Conservation (phyloP, 1,139 yeast genomes). For the Magnusiomyces sp. region DNA sequence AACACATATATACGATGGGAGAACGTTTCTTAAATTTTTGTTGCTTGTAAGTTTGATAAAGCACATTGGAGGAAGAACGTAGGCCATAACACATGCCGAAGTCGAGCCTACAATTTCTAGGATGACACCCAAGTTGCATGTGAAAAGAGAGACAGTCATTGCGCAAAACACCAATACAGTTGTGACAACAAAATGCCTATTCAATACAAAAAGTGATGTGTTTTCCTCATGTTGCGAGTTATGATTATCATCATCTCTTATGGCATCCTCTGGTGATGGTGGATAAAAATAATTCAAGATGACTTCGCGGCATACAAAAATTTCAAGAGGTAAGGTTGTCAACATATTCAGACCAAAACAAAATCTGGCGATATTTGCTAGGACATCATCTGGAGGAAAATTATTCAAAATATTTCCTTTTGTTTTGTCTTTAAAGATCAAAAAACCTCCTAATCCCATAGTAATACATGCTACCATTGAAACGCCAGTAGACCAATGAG, state of each 20-base stretch:
- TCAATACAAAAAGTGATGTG: too few species aligned
- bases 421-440: constrained; percentile 67
- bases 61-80: constrained; percentile 82
- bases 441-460: constrained; percentile 74
- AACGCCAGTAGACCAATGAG: constrained; percentile 76
- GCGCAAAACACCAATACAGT: constrained; percentile 57
- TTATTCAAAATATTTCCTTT: constrained; percentile 84
- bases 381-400: constrained; percentile 60
- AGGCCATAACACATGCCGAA: constrained; percentile 88
- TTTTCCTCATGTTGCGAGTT: too few species aligned
- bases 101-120: constrained; percentile 88
- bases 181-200: constrained; percentile 55
- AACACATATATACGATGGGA: constrained; percentile 56
- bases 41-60: constrained; percentile 53
- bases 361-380: constrained; percentile 75
- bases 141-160: constrained; percentile 66
- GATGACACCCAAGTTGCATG: constrained; percentile 84
- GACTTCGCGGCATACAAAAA: constrained; percentile 85
- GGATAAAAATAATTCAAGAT: constrained; percentile 52
- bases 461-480: constrained; percentile 72
- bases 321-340: constrained; percentile 85
- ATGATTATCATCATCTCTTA: too few species aligned
- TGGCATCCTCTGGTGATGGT: constrained; percentile 5
- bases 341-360: constrained; percentile 93
- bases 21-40: constrained; percentile 38